phyloP scores from a whole-genome alignment of 257 asterid genomes.

The Solanum habrochaites region DNA sequence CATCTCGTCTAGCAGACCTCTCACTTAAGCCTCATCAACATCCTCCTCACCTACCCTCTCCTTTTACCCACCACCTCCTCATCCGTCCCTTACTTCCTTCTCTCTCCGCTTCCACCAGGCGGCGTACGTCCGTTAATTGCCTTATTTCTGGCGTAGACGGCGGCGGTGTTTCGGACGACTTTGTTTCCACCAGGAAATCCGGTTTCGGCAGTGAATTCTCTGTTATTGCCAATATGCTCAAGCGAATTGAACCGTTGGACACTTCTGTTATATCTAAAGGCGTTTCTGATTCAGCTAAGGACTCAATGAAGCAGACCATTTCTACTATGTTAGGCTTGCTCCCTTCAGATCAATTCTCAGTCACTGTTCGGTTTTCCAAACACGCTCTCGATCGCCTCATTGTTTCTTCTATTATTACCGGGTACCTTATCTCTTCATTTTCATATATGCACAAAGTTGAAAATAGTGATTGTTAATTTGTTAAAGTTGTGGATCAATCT shows the following conservation, averaged over 20 bases:
- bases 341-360: conserved; percentile 88
- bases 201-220: conserved; percentile 74
- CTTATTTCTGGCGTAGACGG: conserved; percentile 87
- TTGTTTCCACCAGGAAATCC: conserved; percentile 75
- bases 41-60: conserved; percentile 15
- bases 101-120: background rate
- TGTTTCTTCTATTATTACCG: conserved; percentile 80
- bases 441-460: background rate
- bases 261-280: conserved; percentile 71
- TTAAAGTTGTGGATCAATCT: background rate
- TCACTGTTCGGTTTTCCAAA: conserved; percentile 56
- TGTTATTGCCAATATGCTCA: conserved; percentile 82
- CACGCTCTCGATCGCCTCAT: conserved; percentile 71
- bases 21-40: conserved; percentile 27
- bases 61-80: conserved; percentile 21
- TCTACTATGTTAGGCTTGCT: conserved; percentile 96
- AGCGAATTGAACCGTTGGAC: conserved; percentile 84
- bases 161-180: conserved; percentile 94
- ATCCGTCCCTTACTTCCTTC: conserved; percentile 44
- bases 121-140: conserved; percentile 22
- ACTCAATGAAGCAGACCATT: conserved; percentile 97
- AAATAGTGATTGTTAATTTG: background rate
- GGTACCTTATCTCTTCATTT: conserved; percentile 29
- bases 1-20: conserved; percentile 46
- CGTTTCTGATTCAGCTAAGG: conserved; percentile 85